Percentiles rank a stretch among this genome's conserved stretches.
phyloP scores from a whole-genome alignment of 257 asterid species.

The Rubia yunnanensis region DNA sequence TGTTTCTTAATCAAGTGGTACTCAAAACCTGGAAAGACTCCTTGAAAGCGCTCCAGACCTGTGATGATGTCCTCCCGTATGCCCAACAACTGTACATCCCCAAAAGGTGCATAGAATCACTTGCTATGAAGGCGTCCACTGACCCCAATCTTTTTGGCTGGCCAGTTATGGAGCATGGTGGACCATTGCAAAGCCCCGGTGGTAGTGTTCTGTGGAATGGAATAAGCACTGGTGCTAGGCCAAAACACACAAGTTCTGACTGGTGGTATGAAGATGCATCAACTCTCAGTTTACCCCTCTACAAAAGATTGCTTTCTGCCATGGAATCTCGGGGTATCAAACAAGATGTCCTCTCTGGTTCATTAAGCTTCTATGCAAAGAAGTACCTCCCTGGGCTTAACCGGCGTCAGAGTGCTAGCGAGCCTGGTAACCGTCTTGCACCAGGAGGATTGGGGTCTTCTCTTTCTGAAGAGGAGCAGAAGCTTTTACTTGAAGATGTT shows the following conservation, averaged over 20 bases:
- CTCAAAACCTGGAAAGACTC: conserved; percentile 79
- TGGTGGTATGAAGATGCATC: conserved; percentile 99
- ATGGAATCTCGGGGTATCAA: conserved; percentile 71
- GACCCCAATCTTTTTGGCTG: conserved; percentile 86
- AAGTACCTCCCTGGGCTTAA: conserved; percentile 73
- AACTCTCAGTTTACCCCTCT: conserved; percentile 55
- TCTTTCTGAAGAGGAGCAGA: conserved; percentile 80
- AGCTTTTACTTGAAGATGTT: conserved; percentile 70
- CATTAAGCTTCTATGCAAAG: conserved; percentile 59
- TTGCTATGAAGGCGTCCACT: conserved; percentile 68
- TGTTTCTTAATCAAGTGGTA: conserved; percentile 70
- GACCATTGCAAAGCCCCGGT: conserved; percentile 98
- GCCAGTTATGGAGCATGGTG: conserved; percentile 89
- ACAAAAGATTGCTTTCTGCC: conserved; percentile 60
- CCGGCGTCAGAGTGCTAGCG: conserved; percentile 48
- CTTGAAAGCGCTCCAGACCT: conserved; percentile 67
- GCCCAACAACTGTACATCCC: conserved; percentile 71
- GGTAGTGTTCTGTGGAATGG: conserved; percentile 97
- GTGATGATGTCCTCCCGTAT: conserved; percentile 53
- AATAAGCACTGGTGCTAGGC: conserved; percentile 94
- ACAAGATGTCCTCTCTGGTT: conserved; percentile 63
- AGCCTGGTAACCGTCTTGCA: conserved; percentile 44
- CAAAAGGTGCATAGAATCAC: conserved; percentile 63
- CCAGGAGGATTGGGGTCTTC: conserved; percentile 28
- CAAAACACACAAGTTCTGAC: conserved; percentile 52